phyloP scores from a whole-genome alignment of 2,329 filamentous ascomycete species.

The Ophiostoma sp. region DNA sequence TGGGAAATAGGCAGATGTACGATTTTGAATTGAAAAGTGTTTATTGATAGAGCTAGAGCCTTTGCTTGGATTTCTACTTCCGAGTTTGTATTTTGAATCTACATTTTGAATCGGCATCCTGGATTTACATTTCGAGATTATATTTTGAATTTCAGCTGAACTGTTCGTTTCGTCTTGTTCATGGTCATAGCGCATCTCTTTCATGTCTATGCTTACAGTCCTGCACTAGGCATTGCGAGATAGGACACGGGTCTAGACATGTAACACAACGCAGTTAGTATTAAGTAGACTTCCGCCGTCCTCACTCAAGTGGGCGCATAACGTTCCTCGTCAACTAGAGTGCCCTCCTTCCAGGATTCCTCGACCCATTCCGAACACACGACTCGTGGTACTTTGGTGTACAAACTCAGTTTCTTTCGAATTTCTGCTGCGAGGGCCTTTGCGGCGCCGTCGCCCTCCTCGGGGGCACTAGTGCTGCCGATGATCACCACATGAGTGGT shows the following conservation, averaged over 20 bases:
- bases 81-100: background rate
- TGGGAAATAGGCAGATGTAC: conserved; percentile 59
- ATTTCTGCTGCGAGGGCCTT: conserved; percentile 40
- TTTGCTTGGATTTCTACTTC: background rate
- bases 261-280: too few relatives aligned
- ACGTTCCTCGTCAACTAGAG: conserved; percentile 71
- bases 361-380: conserved; percentile 69
- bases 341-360: conserved; percentile 73
- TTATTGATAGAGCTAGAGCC: background rate
- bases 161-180: too few relatives aligned
- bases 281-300: too few relatives aligned
- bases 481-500: conserved; percentile 71
- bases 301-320: conserved; percentile 33
- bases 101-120: background rate
- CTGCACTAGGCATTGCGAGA: too few relatives aligned
- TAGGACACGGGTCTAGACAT: too few relatives aligned
- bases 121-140: too few relatives aligned
- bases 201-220: too few relatives aligned
- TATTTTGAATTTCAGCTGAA: too few relatives aligned
- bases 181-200: too few relatives aligned
- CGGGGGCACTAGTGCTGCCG: conserved; percentile 21
- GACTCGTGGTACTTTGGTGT: conserved; percentile 57
- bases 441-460: conserved; percentile 35
- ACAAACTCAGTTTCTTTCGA: conserved; percentile 41
- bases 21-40: background rate